These are phyloP conservation scores for Citrus hindsii DNA, from an alignment of 345 rosid genomes.

Conservation along the genomic window DNA sequence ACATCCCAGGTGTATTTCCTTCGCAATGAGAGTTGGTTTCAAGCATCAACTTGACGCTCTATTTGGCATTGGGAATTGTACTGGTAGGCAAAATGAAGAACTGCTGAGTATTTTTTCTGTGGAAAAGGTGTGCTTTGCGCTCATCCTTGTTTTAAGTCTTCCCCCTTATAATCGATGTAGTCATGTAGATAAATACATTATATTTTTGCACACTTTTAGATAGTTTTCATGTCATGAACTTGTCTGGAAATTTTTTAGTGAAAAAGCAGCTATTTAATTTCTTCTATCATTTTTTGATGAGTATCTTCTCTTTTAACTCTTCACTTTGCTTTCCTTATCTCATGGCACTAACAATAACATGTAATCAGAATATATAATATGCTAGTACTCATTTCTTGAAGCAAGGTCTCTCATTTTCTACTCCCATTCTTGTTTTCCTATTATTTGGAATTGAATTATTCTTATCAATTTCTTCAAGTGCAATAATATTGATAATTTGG, in stretches of 20 bases:
- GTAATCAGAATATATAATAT: neutral
- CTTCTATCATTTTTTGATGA: neutral
- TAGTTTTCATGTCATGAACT: neutral
- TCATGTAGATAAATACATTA: neutral
- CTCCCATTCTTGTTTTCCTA: neutral
- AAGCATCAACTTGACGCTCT: neutral
- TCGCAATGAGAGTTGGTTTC: neutral
- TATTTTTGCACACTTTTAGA: neutral
- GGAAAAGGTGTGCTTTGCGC: constrained; percentile 57
- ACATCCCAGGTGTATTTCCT: no score
- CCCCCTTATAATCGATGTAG: neutral
- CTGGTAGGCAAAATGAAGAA: constrained; percentile 91
- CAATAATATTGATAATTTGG: neutral
- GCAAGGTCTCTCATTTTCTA: constrained; percentile 55
- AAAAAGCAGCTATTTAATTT: neutral
- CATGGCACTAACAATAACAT: neutral
- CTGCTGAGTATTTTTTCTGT: constrained; percentile 70
- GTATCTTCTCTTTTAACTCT: neutral
- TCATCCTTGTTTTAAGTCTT: neutral
- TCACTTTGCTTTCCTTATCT: neutral
- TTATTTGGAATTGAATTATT: neutral
- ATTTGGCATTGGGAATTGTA: constrained; percentile 78
- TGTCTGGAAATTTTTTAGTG: neutral
- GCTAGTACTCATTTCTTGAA: constrained; percentile 53
- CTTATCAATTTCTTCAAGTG: neutral